Base-by-base conservation (phyloP, 441 rosid species). In the Eutrema salsugineum region DNA sequence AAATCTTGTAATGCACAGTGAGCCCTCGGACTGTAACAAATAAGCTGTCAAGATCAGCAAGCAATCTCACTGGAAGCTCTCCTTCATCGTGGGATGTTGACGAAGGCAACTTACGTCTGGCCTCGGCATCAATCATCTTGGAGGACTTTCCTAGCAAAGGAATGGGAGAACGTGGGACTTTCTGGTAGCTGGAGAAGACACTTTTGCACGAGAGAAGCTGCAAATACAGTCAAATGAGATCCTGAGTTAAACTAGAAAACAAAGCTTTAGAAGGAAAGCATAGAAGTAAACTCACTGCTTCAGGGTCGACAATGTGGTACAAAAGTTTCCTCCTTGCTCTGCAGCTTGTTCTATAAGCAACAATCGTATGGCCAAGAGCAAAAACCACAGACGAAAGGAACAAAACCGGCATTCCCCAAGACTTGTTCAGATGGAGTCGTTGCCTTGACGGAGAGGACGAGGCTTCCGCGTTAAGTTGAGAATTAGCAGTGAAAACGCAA, bases 381-480 rank as follows among this genome's bases (percentile, higher is more conserved):
- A 91, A 91, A 14, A 90, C 99, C 0, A 91, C 86, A 0, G 99
- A 94, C 0, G 99, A 91, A 42, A 94, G 87, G 77, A 94, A 94
- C 84, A 94, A 80, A 70, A 94, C 99, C 6, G 99, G 97, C 97
- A 94, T 94, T 11, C 97, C 99, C 99, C 94, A 90, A 12, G 97
- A 90, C 80, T 87, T 94, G 77, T 94, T 94, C 65, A 94, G 77
- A 64, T 94, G 97, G 27, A 94, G 85, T 63, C 81, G 84, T 80
- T 86, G 91, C 73, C 90, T 90, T 17, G 99, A 78, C 7, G 81
- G 83, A 33, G 97, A 90, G 47, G 70, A 76, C 12, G 87, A 87
- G 64, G 87, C 89, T 79, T 90, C 87, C n/a, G 84, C 85, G 77
- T 72, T 86, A 12, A 87, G 78, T 72, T 85, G 97, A 56, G 91